Percentiles rank a stretch among this genome's conserved stretches.
Evolutionary conservation across 2,329 filamentous ascomycete genomes (phyloP).

Genomic region (Metarhizium album): DNA sequence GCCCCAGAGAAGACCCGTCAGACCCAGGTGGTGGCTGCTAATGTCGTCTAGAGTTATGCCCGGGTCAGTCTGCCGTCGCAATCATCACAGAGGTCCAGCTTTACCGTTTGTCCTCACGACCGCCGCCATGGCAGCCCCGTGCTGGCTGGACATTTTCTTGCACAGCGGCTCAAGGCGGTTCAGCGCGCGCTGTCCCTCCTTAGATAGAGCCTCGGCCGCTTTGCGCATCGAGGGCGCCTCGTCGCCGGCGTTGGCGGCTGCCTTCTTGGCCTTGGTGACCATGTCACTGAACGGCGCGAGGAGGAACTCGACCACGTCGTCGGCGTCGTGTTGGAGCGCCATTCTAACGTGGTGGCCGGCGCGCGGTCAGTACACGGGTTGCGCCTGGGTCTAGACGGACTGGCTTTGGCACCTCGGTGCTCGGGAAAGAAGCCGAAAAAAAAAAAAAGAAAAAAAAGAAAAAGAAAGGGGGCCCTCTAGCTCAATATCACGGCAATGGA

Average conservation of each 20-base stretch:
- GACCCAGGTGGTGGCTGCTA: constrained; percentile 32
- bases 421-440: too few species aligned
- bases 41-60: constrained; percentile 35
- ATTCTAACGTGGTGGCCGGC: neutral
- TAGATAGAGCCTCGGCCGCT: constrained; percentile 34
- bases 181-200: constrained; percentile 37
- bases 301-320: constrained; percentile 31
- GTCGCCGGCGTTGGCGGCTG: constrained; percentile 35
- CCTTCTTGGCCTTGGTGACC: constrained; percentile 37
- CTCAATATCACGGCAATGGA: too few species aligned
- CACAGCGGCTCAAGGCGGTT: constrained; percentile 43
- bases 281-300: constrained; percentile 41
- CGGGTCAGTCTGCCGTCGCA: neutral
- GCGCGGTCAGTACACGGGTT: neutral
- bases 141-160: constrained; percentile 35
- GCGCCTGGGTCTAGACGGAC: neutral
- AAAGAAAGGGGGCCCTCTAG: too few species aligned
- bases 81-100: constrained; percentile 6
- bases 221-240: constrained; percentile 34
- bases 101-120: constrained; percentile 43
- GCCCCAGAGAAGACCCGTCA: constrained; percentile 42
- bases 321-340: constrained; percentile 18
- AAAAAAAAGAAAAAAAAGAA: too few species aligned
- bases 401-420: neutral
- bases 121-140: constrained; percentile 37